Base-by-base conservation (phyloP, 1,139 yeast genomes). In the Magnusiomyces ingens region DNA sequence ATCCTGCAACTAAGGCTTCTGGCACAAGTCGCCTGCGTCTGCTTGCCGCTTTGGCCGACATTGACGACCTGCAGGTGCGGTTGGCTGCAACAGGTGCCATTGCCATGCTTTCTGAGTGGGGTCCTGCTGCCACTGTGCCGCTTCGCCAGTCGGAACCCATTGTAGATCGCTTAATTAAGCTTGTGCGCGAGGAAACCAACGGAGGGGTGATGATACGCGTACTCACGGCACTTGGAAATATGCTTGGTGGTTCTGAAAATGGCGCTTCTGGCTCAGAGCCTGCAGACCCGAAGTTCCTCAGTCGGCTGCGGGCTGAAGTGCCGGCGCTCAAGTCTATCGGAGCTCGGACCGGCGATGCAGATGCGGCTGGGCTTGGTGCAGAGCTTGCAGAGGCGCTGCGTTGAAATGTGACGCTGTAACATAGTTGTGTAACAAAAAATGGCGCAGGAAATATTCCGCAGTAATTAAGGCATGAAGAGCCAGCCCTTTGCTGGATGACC, bases 31-130 rank as follows among this genome's bases (percentile, higher is more conserved):
- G 71, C 21, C 55, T 70, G 37, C 64, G 64, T 37, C 58, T 70
- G 4, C 52, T 70, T 12, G 65, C 66, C 0, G 66, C 68, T 2
- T 58, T 70, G 36, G 59, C 67, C 5, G 68, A 64, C 41, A 57
- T 65, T 3, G 73, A 68, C 18, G 75, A 72, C 51, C 55, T 56
- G 12, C 60, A 58, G 13, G 64, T 73, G 2, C 64, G 72, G 2
- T 53, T 59, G 3, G 76, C 77, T 0, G 75, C 75, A 1, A 63
- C 71, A 2, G 76, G 76, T 1, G 72, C 74, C 13, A 50, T 73
- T 26, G 76, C 76, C 2, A 63, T 67, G 50, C 60, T 73, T 2
- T 60, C 73, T 1, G 71, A 70, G 47, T 71, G 71, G 71, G 68
- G 63, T 10, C 63, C 57, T 10, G 68, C 69, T 2, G 67, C 70